Evolutionary conservation across 108 stramenopile genomes (phyloP).

Genomic region (Nitzschia sp.): DNA sequence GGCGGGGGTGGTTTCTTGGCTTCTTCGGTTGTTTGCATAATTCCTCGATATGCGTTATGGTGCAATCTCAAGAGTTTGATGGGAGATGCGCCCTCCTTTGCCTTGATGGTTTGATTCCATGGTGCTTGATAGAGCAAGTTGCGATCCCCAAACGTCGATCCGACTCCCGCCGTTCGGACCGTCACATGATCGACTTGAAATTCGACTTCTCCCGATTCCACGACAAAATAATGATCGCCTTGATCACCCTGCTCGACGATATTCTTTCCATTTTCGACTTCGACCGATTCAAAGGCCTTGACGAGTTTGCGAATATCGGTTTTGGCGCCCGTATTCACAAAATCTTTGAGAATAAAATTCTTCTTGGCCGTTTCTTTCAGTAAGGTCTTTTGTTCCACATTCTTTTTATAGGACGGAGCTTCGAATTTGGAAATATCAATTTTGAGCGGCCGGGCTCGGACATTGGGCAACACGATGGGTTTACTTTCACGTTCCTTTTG

Average conservation of each 20-base stretch:
- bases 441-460: constrained; percentile 17
- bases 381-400: constrained; percentile 16
- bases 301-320: constrained; percentile 37
- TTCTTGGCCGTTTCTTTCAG: constrained; percentile 23
- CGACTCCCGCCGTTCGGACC: constrained; percentile 48
- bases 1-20: constrained; percentile 3
- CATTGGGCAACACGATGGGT: constrained; percentile 13
- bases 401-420: constrained; percentile 11
- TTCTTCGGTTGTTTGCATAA: constrained; percentile 27
- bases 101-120: constrained; percentile 3
- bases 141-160: constrained; percentile 75
- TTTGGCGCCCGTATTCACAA: constrained; percentile 3
- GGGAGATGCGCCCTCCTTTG: neutral
- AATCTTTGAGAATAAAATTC: constrained; percentile 22
- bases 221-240: constrained; percentile 73
- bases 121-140: constrained; percentile 60
- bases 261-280: constrained; percentile 42
- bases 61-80: constrained; percentile 8
- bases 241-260: constrained; percentile 67
- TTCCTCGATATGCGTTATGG: constrained; percentile 14
- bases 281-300: constrained; percentile 64
- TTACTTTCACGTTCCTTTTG: constrained; percentile 26
- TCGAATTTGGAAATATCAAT: constrained; percentile 20
- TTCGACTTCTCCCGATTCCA: constrained; percentile 52
- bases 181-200: constrained; percentile 45